phyloP scores from a whole-genome alignment of 345 rosid species.

The Salix dunnii region DNA sequence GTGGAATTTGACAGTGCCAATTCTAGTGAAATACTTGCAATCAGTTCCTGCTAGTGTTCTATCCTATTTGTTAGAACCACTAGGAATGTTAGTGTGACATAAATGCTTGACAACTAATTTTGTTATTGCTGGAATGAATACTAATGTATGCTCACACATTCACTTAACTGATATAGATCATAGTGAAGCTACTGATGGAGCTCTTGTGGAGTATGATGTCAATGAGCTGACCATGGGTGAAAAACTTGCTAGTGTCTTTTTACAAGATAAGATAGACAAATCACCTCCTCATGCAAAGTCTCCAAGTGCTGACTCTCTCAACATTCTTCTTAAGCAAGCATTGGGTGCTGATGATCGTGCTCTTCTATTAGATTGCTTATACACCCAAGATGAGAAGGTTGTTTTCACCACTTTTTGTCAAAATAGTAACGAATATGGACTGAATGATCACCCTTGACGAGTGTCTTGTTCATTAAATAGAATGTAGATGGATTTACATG shows the following conservation, averaged over 20 bases:
- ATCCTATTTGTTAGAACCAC: not conserved
- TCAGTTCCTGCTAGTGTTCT: not conserved
- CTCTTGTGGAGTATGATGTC: constrained; percentile 51
- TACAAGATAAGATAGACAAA: constrained; percentile 36
- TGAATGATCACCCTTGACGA: too few relatives aligned
- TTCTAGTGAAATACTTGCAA: not conserved
- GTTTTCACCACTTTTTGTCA: not conserved
- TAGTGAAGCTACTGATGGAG: constrained; percentile 66
- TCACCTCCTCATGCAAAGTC: constrained; percentile 43
- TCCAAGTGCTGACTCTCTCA: constrained; percentile 87
- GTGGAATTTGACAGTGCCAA: not conserved
- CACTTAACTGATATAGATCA: constrained; percentile 28
- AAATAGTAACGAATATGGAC: too few relatives aligned
- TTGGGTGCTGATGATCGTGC: constrained; percentile 80
- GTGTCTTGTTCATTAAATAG: too few relatives aligned
- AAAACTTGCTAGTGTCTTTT: constrained; percentile 58
- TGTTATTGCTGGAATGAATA: not conserved
- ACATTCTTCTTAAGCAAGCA: constrained; percentile 83
- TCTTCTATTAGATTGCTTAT: constrained; percentile 85
- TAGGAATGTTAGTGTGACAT: not conserved
- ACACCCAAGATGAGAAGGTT: constrained; percentile 88
- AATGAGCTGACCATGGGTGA: constrained; percentile 95
- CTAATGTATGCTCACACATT: not conserved
- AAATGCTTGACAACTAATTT: not conserved
- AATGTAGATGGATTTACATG: too few relatives aligned